These are phyloP conservation scores for Aplosporella prunicola DNA, from an alignment of 2,329 filamentous ascomycete genomes.

Conservation along the genomic window DNA sequence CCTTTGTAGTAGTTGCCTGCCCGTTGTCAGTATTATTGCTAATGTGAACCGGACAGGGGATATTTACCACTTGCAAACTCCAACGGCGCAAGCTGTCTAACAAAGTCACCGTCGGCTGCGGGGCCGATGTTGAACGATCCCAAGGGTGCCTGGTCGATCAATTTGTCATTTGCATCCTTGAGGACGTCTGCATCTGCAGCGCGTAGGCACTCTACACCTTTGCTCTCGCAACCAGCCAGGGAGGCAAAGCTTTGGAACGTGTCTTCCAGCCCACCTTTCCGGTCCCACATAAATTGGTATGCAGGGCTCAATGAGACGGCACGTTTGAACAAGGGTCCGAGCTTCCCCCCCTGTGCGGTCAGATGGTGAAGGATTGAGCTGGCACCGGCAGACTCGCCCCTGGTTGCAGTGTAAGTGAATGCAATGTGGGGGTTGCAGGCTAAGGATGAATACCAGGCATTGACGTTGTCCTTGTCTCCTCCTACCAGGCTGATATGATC, in stretches of 20 bases:
- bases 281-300: conserved; percentile 17
- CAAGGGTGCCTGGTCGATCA: conserved; percentile 13
- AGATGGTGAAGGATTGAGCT: conserved; percentile 44
- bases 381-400: conserved; percentile 42
- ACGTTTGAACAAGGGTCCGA: conserved; percentile 37
- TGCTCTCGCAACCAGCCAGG: conserved; percentile 20
- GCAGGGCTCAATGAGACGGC: conserved; percentile 27
- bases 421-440: too few species aligned
- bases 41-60: too few species aligned
- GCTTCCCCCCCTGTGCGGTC: conserved; percentile 34
- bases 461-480: conserved; percentile 39
- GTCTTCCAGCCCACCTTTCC: conserved; percentile 18
- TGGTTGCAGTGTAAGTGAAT: too few species aligned
- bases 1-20: conserved; percentile 27
- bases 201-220: conserved; percentile 25
- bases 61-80: conserved; percentile 6
- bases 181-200: conserved; percentile 17
- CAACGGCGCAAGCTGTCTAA: conserved; percentile 11
- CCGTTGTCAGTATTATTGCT: conserved; percentile 24
- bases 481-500: conserved; percentile 38
- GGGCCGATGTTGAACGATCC: conserved; percentile 24
- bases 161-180: conserved; percentile 19
- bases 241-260: conserved; percentile 19
- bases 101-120: conserved; percentile 25
- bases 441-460: conserved; percentile 44